Conservation (phyloP, 2,329 filamentous ascomycete genomes). For the Aspergillus ochraceoroseus region DNA sequence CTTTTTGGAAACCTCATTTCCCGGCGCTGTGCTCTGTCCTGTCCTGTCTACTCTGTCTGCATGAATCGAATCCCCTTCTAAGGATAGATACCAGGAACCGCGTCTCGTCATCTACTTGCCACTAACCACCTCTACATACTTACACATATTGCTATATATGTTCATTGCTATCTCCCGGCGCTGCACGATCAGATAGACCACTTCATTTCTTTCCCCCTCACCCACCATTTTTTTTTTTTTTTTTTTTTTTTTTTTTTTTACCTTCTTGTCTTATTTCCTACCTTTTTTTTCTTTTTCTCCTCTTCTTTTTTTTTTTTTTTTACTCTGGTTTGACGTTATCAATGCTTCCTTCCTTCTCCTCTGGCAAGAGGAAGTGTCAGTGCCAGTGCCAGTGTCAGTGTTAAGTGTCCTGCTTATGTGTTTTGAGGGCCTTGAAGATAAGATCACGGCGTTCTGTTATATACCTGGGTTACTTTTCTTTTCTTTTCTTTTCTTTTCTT, state of each 20-base stretch:
- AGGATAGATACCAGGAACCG: no score
- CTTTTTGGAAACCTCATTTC: slow-evolving; percentile 1
- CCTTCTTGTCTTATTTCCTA: not conserved
- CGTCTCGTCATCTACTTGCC: slow-evolving; percentile 1
- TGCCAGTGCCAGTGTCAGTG: no score
- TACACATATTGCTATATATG: not conserved
- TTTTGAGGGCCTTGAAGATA: no score
- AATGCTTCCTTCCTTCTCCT: no score
- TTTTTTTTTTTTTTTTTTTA: slow-evolving; percentile 4
- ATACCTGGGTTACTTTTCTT: slow-evolving; percentile 14
- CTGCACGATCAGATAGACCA: slow-evolving; percentile 9
- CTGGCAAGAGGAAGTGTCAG: no score
- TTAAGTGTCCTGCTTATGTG: no score
- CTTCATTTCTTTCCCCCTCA: slow-evolving; percentile 1
- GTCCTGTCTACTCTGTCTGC: not conserved
- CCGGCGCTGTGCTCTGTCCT: not conserved
- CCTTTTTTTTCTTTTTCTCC: not conserved
- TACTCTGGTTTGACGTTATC: no score
- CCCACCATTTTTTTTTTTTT: not conserved
- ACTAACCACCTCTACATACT: not conserved
- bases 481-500: not conserved
- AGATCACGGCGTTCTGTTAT: slow-evolving; percentile 15
- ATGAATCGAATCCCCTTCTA: no score
- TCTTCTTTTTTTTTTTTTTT: not conserved
- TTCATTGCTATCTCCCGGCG: slow-evolving; percentile 8